Conservation (phyloP, 2,329 filamentous ascomycete species). For the Botrytis fabae region DNA sequence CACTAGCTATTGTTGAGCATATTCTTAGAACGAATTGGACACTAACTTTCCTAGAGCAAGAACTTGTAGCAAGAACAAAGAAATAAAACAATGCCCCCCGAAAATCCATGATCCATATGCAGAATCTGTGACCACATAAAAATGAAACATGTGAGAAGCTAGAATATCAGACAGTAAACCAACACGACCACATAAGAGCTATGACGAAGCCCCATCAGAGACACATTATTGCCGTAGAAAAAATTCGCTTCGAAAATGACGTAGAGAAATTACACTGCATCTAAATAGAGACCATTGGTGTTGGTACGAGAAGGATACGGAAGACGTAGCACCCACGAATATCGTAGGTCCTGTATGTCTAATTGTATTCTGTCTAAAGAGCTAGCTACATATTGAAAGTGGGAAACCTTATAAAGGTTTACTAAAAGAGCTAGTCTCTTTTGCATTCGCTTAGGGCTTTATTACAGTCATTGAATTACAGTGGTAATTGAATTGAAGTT, state of each 20-base stretch:
- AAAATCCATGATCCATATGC: too few relatives aligned
- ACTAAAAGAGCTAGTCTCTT: too few relatives aligned
- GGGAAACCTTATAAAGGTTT: too few relatives aligned
- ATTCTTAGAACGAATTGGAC: neutral
- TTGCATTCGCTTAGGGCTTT: too few relatives aligned
- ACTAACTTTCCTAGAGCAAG: too few relatives aligned
- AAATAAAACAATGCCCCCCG: neutral
- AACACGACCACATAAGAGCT: neutral
- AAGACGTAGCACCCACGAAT: too few relatives aligned
- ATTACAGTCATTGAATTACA: too few relatives aligned
- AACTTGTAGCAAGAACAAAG: neutral
- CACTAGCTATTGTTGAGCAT: neutral
- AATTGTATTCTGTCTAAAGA: too few relatives aligned
- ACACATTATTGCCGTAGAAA: neutral
- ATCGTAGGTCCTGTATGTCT: too few relatives aligned
- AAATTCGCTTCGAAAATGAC: neutral
- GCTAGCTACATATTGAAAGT: too few relatives aligned
- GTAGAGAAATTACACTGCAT: neutral
- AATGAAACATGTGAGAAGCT: neutral
- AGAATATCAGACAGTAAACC: neutral
- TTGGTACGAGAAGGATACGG: too few relatives aligned
- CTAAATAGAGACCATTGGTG: neutral
- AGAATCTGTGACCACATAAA: neutral
- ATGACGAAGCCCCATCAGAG: neutral
- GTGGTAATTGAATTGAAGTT: too few relatives aligned